Evolutionary conservation across 768 basidiomycete species (phyloP), one percentile per base, ranked within the genome.

Genomic region (Asterophora parasitica): DNA sequence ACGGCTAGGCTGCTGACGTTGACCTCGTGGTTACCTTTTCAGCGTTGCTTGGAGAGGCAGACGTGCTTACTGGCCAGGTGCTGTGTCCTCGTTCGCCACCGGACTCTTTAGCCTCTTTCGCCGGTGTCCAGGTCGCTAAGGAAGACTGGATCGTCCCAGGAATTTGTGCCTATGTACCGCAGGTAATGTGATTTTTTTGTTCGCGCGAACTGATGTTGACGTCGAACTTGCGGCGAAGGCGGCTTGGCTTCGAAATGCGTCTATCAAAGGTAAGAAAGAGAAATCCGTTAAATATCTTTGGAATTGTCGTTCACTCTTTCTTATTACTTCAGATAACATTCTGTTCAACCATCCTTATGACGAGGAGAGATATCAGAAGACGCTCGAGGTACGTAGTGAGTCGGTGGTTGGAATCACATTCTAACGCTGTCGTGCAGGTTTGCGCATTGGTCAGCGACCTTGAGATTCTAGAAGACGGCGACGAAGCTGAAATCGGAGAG

Each of bases 11-110:
- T 9, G 16, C 16, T 31, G 27, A 42, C 4, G 8, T 11, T 17
- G 16, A 41, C 23, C 23, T 23, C 23, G 23, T 32, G 13, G 44
- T 47, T 28, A 13, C 9, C n/a, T 27, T 20, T 39, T 42, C 54
- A 83, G 85, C 85, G 6, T 77, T 96, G 33, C 75, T 97, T 4
- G 93, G 93, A 19, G 92, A 94, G 70, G 85, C 88, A 4, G 92
- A 94, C 65, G 55, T 94, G 11, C 67, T 96, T 7, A 69, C 85
- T 15, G 93, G 93, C 0, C 88, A 92, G 58, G 65, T 92, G 28
- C 54, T 84, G 7, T 90, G 89, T 57, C 92, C 93, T 9, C 78
- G 90, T 17, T 92, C 92, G 2, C 85, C 88, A 1, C 88, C 91
- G 2, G 81, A 94, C 61, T 71, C 82, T 2, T 71, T 94, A 56